Evolutionary conservation across 176 grass and related monocot genomes (phyloP).

Genomic region (Elymus sibiricus): DNA sequence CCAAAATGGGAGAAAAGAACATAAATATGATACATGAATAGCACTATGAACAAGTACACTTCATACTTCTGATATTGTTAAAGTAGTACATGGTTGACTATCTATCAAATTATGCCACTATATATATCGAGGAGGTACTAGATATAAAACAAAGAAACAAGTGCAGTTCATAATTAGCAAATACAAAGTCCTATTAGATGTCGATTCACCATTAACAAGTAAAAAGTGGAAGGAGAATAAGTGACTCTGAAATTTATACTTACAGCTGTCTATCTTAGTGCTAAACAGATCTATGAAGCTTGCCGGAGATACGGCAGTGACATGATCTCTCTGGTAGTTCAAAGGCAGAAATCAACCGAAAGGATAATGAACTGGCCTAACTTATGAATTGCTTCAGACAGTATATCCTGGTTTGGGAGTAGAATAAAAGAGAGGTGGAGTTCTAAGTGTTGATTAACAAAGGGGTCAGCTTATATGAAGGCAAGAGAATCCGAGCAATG

Average conservation of each 20-base stretch:
- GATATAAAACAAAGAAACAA: background rate
- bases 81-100: constrained; percentile 14
- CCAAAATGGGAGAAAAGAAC: background rate
- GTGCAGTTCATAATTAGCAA: background rate
- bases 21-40: constrained; percentile 20
- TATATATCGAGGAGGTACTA: background rate
- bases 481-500: background rate
- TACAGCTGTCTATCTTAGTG: background rate
- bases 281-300: background rate
- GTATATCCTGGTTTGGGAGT: background rate
- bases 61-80: background rate
- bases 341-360: background rate
- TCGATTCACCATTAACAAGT: background rate
- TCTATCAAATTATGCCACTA: background rate
- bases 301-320: background rate
- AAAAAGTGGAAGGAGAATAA: background rate
- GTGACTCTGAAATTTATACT: background rate
- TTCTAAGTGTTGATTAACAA: constrained; percentile 8
- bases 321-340: background rate
- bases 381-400: background rate
- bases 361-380: background rate
- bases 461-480: constrained; percentile 28
- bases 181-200: background rate
- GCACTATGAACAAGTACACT: constrained; percentile 21
- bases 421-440: background rate